These are phyloP conservation scores for Quercus ilex DNA, from an alignment of 306 rosid species.

Conservation along the genomic window DNA sequence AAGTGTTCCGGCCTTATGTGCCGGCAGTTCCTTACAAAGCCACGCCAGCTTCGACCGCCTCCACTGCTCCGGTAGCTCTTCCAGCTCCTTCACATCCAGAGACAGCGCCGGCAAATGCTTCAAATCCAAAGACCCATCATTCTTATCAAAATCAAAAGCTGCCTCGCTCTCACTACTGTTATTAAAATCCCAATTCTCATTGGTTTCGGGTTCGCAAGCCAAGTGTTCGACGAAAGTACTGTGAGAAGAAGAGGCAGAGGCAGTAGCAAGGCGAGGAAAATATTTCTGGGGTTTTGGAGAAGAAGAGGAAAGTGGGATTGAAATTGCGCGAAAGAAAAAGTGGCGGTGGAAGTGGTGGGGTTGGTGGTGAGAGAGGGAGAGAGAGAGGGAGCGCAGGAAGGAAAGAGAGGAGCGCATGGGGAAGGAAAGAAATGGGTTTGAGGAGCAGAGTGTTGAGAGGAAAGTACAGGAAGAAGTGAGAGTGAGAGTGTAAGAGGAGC, in stretches of 20 bases:
- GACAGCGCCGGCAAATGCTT: slow-evolving; percentile 34
- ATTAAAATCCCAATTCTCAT: slow-evolving; percentile 11
- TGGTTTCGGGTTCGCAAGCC: slow-evolving; percentile 16
- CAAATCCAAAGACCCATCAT: slow-evolving; percentile 31
- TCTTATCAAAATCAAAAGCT: slow-evolving; percentile 24
- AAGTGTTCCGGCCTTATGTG: slow-evolving; percentile 45
- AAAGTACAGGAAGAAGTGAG: slow-evolving; percentile 1
- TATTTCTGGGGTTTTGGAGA: neutral
- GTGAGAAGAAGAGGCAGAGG: neutral
- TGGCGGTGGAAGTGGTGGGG: slow-evolving; percentile 10
- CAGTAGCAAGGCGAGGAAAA: neutral
- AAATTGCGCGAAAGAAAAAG: neutral
- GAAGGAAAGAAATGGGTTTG: neutral
- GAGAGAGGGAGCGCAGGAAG: slow-evolving; percentile 23
- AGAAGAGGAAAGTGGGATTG: neutral
- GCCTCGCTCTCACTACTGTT: slow-evolving; percentile 16
- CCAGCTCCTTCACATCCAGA: slow-evolving; percentile 48
- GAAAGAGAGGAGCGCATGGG: slow-evolving; percentile 22
- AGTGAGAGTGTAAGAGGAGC: neutral
- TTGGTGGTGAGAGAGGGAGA: slow-evolving; percentile 10
- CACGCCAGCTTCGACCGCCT: slow-evolving; percentile 59
- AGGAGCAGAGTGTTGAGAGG: neutral
- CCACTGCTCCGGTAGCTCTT: slow-evolving; percentile 65
- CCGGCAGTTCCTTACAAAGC: slow-evolving; percentile 58
- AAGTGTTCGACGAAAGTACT: slow-evolving; percentile 34